A percentile compares a stretch with the other conserved stretches of the same genome.
phyloP scores from a whole-genome alignment of 345 rosid species.

The Acer yangbiense region DNA sequence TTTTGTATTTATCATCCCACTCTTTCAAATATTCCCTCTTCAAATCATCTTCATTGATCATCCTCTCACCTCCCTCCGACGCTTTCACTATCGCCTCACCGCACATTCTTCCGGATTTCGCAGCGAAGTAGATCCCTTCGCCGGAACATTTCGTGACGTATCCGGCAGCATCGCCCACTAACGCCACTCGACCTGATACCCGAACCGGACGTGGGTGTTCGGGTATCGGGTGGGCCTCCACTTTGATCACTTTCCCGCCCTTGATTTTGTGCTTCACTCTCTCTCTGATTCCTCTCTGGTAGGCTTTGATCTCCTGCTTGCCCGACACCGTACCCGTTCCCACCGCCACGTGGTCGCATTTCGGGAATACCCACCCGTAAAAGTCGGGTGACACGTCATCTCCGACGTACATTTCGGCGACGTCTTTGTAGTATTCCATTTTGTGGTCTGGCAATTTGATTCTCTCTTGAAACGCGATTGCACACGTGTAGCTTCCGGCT shows the following conservation, averaged over 20 bases:
- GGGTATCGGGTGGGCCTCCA: conserved; percentile 79
- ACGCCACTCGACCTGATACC: conserved; percentile 57
- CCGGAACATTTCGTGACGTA: conserved; percentile 69
- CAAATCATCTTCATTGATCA: conserved; percentile 52
- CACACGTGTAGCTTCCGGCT: conserved; percentile 57
- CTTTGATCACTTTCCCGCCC: conserved; percentile 62
- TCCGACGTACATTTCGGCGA: conserved; percentile 75
- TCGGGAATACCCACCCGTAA: conserved; percentile 77
- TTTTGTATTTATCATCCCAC: conserved; percentile 50
- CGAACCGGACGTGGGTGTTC: conserved; percentile 63
- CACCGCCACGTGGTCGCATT: conserved; percentile 80
- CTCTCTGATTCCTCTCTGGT: conserved; percentile 49
- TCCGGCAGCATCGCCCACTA: conserved; percentile 76
- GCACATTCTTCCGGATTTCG: conserved; percentile 69
- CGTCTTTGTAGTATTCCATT: conserved; percentile 61
- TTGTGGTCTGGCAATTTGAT: conserved; percentile 60
- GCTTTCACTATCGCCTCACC: conserved; percentile 65
- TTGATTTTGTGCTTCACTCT: conserved; percentile 46
- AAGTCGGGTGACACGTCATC: conserved; percentile 77
- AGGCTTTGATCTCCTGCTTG: conserved; percentile 44
- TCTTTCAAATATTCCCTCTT: conserved; percentile 58
- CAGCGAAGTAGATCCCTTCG: conserved; percentile 72
- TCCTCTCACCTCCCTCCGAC: conserved; percentile 50
- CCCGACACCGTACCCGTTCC: conserved; percentile 59
- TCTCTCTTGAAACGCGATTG: conserved; percentile 73